phyloP scores from a whole-genome alignment of 2,329 filamentous ascomycete species.

The Lecanicillium sp. region DNA sequence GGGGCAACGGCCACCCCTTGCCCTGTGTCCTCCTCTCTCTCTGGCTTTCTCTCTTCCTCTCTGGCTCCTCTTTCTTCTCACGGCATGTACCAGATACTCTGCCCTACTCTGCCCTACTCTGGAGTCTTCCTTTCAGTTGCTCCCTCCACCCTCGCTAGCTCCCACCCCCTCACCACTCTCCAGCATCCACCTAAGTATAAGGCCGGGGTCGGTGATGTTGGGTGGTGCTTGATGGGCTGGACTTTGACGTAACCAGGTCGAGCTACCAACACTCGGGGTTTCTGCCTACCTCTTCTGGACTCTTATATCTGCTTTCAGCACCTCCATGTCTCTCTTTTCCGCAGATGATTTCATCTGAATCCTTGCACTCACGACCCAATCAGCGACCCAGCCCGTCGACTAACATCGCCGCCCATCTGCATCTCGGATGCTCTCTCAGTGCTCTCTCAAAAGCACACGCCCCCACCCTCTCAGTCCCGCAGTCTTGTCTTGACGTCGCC shows the following conservation, averaged over 20 bases:
- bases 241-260: constrained; percentile 2
- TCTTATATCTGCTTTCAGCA: constrained; percentile 9
- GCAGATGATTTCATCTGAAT: background rate
- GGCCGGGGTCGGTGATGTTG: background rate
- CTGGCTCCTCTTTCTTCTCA: too few species aligned
- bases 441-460: constrained; percentile 1
- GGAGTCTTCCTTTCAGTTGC: background rate
- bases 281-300: constrained; percentile 3
- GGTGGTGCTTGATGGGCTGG: background rate
- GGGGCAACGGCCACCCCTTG: background rate
- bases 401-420: constrained; percentile 7
- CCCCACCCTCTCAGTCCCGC: constrained; percentile 2
- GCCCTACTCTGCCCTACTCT: background rate
- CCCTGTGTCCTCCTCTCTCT: background rate
- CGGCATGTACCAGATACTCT: too few species aligned
- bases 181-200: background rate
- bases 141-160: background rate
- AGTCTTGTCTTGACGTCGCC: constrained; percentile 2
- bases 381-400: background rate
- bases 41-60: background rate
- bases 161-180: constrained; percentile 1
- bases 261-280: background rate
- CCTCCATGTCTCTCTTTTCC: constrained; percentile 2
- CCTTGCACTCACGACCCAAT: constrained; percentile 2
- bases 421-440: background rate